phyloP scores from a whole-genome alignment of 1,284 basidiomycete species.

The Cronartium ribicola region DNA sequence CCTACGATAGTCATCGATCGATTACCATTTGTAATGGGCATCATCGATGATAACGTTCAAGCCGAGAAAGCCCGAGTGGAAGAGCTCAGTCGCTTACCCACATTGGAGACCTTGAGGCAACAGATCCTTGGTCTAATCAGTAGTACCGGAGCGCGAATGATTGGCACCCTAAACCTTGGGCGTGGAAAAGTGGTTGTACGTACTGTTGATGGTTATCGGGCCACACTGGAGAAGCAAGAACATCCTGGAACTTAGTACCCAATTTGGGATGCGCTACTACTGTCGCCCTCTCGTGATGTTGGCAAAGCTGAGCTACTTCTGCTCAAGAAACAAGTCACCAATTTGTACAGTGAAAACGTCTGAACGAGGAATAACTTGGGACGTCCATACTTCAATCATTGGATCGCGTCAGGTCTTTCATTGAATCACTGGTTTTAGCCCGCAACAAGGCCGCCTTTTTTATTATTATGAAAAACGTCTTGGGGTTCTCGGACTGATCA shows the following conservation, averaged over 20 bases:
- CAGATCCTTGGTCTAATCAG: slow-evolving; percentile 8
- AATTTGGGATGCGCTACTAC: background rate
- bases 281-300: too few relatives aligned
- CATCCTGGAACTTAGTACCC: background rate
- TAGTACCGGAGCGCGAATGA: background rate
- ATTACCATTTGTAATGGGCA: slow-evolving; percentile 14
- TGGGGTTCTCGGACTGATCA: too few relatives aligned
- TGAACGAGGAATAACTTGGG: too few relatives aligned
- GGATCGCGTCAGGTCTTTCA: too few relatives aligned
- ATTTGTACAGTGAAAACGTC: too few relatives aligned
- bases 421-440: too few relatives aligned
- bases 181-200: background rate
- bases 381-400: too few relatives aligned
- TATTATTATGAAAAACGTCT: too few relatives aligned
- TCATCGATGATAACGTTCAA: background rate
- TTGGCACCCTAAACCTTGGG: background rate
- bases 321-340: too few relatives aligned
- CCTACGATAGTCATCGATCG: background rate
- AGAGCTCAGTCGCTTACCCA: background rate
- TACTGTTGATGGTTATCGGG: slow-evolving; percentile 10
- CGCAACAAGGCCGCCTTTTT: too few relatives aligned
- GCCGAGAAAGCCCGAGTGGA: background rate
- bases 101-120: background rate
- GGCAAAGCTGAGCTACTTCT: too few relatives aligned
- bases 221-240: slow-evolving; percentile 7